Evolutionary conservation across 2,329 filamentous ascomycete species (phyloP).

Genomic region (Colletotrichum neosansevieriae): DNA sequence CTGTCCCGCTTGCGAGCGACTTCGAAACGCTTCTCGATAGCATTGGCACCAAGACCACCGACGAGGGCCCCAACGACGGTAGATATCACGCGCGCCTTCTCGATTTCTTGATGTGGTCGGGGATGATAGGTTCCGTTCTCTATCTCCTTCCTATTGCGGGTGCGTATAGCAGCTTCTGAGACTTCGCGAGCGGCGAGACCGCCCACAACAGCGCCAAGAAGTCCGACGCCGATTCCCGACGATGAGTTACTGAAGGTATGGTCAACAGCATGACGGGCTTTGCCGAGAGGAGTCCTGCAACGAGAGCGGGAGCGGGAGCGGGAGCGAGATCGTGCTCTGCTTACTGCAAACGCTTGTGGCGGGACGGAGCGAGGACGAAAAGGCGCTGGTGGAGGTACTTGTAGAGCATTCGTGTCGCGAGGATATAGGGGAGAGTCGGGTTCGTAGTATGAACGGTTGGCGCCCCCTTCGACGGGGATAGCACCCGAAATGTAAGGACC

Average conservation of each 20-base stretch:
- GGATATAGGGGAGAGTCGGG: constrained; percentile 19
- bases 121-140: constrained; percentile 29
- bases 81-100: constrained; percentile 55
- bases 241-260: constrained; percentile 62
- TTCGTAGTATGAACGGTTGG: constrained; percentile 18
- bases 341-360: constrained; percentile 25
- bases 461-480: constrained; percentile 9
- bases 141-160: constrained; percentile 41
- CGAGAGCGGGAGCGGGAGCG: constrained; percentile 46
- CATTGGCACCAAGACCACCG: constrained; percentile 67
- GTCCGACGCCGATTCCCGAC: constrained; percentile 62
- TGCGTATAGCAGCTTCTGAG: constrained; percentile 54
- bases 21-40: constrained; percentile 59
- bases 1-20: constrained; percentile 50
- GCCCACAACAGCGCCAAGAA: constrained; percentile 67
- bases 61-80: constrained; percentile 67
- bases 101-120: constrained; percentile 42
- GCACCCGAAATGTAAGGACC: constrained; percentile 32
- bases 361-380: constrained; percentile 41
- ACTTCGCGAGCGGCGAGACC: constrained; percentile 65
- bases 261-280: constrained; percentile 56
- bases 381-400: constrained; percentile 11
- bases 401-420: constrained; percentile 19
- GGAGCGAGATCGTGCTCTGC: constrained; percentile 42
- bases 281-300: constrained; percentile 52